Evolutionary conservation across 2,329 filamentous ascomycete species (phyloP).

Genomic region (Fonsecaea erecta): DNA sequence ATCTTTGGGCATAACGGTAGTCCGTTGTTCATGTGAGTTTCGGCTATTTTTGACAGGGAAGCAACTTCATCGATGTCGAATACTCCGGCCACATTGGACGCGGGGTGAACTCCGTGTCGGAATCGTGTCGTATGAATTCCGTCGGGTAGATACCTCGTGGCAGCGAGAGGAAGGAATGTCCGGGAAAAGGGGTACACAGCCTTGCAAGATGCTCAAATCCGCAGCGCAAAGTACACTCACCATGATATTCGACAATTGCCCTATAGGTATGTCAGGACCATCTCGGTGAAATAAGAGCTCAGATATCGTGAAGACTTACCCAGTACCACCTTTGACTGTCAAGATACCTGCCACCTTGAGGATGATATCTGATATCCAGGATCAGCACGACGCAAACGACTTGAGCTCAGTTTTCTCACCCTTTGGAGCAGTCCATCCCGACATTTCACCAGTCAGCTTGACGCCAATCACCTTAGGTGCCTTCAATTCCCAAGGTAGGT

Average conservation of each 20-base stretch:
- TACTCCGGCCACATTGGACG: neutral
- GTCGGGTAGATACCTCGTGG: neutral
- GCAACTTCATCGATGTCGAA: neutral
- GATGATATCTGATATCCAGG: conserved; percentile 73
- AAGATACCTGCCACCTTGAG: conserved; percentile 95
- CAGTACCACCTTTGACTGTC: conserved; percentile 97
- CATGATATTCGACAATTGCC: conserved; percentile 63
- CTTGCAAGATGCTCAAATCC: neutral
- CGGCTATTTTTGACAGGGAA: neutral
- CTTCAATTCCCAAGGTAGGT: conserved; percentile 97
- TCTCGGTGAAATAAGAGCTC: neutral
- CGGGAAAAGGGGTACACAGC: neutral
- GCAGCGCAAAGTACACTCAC: conserved; percentile 15
- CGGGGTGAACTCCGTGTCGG: neutral
- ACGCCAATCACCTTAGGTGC: conserved; percentile 97
- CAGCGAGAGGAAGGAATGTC: neutral
- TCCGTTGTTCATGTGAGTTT: neutral
- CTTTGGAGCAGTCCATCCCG: conserved; percentile 92
- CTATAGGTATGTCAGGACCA: neutral
- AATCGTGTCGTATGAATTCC: neutral
- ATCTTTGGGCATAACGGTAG: neutral
- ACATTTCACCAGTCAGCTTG: conserved; percentile 85
- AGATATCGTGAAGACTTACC: conserved; percentile 64
- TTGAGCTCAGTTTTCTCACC: conserved; percentile 58
- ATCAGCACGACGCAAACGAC: conserved; percentile 9